Conservation (phyloP, 2,329 filamentous ascomycete genomes). For the Aspergillus melleus region DNA sequence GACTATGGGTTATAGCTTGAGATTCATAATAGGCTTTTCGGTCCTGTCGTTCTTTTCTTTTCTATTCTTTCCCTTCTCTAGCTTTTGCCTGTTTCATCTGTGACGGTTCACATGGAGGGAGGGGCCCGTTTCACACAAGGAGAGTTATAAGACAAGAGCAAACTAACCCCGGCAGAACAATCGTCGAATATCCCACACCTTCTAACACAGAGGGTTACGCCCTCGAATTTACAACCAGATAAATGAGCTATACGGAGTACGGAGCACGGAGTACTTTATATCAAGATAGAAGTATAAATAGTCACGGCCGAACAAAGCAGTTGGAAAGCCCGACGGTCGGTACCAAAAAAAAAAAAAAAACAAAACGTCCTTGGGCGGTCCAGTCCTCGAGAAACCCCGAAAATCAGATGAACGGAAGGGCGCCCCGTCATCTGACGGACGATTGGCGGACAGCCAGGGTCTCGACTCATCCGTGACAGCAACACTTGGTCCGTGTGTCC, state of each 20-base stretch:
- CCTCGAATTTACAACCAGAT: too few species aligned
- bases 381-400: background rate
- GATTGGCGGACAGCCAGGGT: constrained; percentile 14
- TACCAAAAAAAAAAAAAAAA: background rate
- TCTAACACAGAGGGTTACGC: too few species aligned
- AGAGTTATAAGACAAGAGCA: too few species aligned
- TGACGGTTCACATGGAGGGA: too few species aligned
- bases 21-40: background rate
- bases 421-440: constrained; percentile 5
- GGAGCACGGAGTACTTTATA: too few species aligned
- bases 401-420: background rate
- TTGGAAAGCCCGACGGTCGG: background rate
- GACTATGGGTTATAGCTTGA: background rate
- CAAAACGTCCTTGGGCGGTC: background rate
- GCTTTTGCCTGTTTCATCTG: too few species aligned
- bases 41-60: background rate
- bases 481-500: constrained; percentile 19
- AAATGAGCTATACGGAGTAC: too few species aligned
- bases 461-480: constrained; percentile 15
- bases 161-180: too few species aligned
- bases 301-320: background rate
- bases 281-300: background rate
- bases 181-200: too few species aligned
- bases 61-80: background rate
- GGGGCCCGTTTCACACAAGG: too few species aligned